Evolutionary conservation across 768 basidiomycete genomes (phyloP), one percentile per base, ranked within the genome.

Genomic region (Pleurotus ostreatus): DNA sequence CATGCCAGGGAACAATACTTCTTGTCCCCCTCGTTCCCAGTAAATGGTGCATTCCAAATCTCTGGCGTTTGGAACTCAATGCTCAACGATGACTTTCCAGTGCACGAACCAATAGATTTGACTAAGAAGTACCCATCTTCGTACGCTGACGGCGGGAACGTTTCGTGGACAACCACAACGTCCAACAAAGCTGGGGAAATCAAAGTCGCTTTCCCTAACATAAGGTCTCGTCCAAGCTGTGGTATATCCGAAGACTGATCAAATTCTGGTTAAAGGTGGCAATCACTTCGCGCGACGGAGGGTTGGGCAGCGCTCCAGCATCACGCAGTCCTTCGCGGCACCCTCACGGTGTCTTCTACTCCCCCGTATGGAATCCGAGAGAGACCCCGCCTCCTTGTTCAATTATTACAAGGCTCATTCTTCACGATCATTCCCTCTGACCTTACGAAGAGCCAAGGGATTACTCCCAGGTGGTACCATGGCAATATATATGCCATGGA

Each of bases 221-320:
- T 88, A 57, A 79, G 86, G 81, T 65, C 11, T 45, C 51, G 39
- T 30, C 26, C 22, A 39, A 9, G 2, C 41, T 23, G 11, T 20
- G 11, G 25, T 46, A 37, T 20, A 13, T 34, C 13, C 2, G n/a
- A 15, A 13, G 53, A 6, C 18, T 55, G 8, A 20, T 49, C 2
- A 23, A 39, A 18, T 23, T 44, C 6, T 20, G 48, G 46, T 37
- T 43, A 38, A 44, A 41, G 89, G 44, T 94, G 91, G 93, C 68
- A 78, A 26, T 74, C 78, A 49, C 75, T 94, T 54, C 84, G 92
- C 11, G 74, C 78, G 22, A 85, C 86, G 2, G 88, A 92, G 69
- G 93, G 93, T 11, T 94, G 93, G 93, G 87, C 92, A 20, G 86
- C 82, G 18, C 70, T 94, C 15, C 93, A 96, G 68, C 89, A 92